Conservation (phyloP, 2,329 filamentous ascomycete genomes). For the Aureobasidium subglaciale region DNA sequence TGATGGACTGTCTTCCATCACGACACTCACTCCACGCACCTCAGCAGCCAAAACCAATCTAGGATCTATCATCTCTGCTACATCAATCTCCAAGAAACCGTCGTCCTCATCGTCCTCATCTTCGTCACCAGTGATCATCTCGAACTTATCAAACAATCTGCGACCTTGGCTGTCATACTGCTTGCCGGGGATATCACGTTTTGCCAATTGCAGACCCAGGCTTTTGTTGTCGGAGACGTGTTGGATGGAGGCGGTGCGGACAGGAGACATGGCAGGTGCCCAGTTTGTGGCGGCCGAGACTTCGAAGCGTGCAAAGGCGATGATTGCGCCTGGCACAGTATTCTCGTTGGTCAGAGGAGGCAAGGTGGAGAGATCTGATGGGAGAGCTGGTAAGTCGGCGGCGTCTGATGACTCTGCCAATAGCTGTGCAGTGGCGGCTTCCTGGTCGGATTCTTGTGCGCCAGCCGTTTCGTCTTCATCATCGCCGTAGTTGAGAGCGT, state of each 20-base stretch:
- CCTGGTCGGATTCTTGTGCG: conserved; percentile 20
- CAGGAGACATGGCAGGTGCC: conserved; percentile 56
- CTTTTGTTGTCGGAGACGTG: conserved; percentile 41
- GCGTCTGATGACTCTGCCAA: conserved; percentile 24
- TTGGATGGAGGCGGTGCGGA: conserved; percentile 58
- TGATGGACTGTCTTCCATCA: neutral
- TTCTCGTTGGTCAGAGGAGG: conserved; percentile 43
- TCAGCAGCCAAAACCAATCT: conserved; percentile 40
- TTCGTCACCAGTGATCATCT: conserved; percentile 55
- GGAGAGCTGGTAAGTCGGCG: conserved; percentile 58
- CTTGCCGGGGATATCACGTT: conserved; percentile 56
- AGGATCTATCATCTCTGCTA: conserved; percentile 60
- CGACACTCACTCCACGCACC: neutral
- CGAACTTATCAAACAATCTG: conserved; percentile 70
- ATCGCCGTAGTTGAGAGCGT: conserved; percentile 36
- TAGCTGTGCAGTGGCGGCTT: conserved; percentile 26
- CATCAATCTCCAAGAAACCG: conserved; percentile 51
- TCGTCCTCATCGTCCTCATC: conserved; percentile 44
- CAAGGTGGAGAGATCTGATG: conserved; percentile 50
- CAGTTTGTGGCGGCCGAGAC: conserved; percentile 57
- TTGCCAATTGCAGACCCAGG: conserved; percentile 60
- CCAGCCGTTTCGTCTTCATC: conserved; percentile 20
- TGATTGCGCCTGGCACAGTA: conserved; percentile 52
- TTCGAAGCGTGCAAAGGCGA: conserved; percentile 61
- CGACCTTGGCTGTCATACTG: conserved; percentile 63